Evolutionary conservation across 1,284 basidiomycete genomes (phyloP).

Genomic region (Cryptococcus jaspeensis): DNA sequence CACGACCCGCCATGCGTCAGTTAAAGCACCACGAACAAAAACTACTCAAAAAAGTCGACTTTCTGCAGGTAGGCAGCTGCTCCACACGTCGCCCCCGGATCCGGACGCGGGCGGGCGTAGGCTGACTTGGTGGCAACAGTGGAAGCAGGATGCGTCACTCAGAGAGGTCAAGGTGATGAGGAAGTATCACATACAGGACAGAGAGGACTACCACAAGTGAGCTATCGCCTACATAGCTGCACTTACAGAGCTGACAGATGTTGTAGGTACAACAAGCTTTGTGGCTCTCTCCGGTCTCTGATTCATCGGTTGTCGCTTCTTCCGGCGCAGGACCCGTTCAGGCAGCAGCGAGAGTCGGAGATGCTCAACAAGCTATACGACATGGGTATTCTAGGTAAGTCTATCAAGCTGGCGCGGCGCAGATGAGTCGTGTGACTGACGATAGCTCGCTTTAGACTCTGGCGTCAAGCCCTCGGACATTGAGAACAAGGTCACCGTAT

Average conservation of each 20-base stretch:
- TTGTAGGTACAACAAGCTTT: conserved; percentile 88
- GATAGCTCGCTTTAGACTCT: conserved; percentile 49
- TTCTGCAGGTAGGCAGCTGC: conserved; percentile 67
- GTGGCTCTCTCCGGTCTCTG: conserved; percentile 79
- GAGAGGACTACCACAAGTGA: conserved; percentile 94
- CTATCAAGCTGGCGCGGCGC: too few species aligned
- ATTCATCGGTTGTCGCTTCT: conserved; percentile 85
- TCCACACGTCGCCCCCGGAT: background rate
- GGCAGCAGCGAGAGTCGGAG: conserved; percentile 77
- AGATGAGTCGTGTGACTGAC: background rate
- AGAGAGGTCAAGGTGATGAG: conserved; percentile 95
- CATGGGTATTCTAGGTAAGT: conserved; percentile 76
- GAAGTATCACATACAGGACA: conserved; percentile 88
- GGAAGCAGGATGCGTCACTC: conserved; percentile 92
- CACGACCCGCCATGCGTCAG: conserved; percentile 68
- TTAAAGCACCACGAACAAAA: conserved; percentile 93
- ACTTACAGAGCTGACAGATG: conserved; percentile 3
- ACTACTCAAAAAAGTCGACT: conserved; percentile 92
- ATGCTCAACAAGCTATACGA: conserved; percentile 95
- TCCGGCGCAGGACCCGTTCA: conserved; percentile 85
- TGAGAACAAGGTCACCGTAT: conserved; percentile 92
- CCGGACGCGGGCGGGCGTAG: background rate
- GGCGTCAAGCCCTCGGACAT: conserved; percentile 77
- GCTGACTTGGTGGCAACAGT: conserved; percentile 56
- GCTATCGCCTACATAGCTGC: conserved; percentile 13